phyloP scores from a whole-genome alignment of 345 rosid genomes.

The Heritiera fomes region DNA sequence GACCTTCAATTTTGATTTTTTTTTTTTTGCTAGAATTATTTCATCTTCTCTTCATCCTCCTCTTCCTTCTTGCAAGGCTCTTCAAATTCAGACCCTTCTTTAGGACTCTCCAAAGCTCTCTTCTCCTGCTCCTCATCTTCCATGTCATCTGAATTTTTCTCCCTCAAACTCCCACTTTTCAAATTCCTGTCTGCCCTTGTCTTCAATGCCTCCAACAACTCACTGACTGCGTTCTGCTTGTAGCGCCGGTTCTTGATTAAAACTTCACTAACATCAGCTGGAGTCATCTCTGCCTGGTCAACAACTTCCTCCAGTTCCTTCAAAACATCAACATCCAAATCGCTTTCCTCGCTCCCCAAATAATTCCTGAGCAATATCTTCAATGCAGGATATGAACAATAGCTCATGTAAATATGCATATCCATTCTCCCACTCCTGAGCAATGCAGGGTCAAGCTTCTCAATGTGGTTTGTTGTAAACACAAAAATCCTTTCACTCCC shows the following conservation, averaged over 20 bases:
- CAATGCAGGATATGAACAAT: conserved; percentile 68
- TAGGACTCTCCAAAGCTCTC: conserved; percentile 74
- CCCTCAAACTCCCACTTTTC: conserved; percentile 35
- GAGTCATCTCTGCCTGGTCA: conserved; percentile 79
- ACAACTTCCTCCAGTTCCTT: conserved; percentile 49
- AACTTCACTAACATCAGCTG: conserved; percentile 89
- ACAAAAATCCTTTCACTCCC: conserved; percentile 96
- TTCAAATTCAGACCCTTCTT: conserved; percentile 36
- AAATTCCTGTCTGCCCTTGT: conserved; percentile 44
- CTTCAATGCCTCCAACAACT: conserved; percentile 54
- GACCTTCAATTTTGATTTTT: neutral
- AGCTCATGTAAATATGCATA: conserved; percentile 89
- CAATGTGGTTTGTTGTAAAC: conserved; percentile 88
- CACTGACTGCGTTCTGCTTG: conserved; percentile 56
- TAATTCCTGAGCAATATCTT: conserved; percentile 73
- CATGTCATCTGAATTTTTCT: conserved; percentile 28
- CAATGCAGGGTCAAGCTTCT: conserved; percentile 91
- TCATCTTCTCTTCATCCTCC: conserved; percentile 39
- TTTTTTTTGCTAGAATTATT: neutral
- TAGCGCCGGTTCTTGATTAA: conserved; percentile 69
- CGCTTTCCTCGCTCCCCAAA: conserved; percentile 46
- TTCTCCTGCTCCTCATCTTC: conserved; percentile 64
- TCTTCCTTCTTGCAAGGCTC: conserved; percentile 33
- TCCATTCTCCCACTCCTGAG: conserved; percentile 94
- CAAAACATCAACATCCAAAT: conserved; percentile 33